Conservation (phyloP, 108 stramenopile species). For the Schizochytrium sp. region DNA sequence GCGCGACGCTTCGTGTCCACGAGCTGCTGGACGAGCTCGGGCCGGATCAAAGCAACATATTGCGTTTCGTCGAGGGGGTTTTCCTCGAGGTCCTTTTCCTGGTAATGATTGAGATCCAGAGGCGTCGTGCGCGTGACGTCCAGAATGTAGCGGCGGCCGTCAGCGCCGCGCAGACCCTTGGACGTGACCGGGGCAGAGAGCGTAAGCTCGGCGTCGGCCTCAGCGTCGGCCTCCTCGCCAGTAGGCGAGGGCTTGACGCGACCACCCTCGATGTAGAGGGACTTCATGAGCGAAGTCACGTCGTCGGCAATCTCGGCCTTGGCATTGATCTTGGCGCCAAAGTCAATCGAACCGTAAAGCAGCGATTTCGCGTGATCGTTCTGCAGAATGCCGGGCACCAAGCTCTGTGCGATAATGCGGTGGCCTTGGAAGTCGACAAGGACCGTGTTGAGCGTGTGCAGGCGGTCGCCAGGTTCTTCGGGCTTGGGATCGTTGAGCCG, state of each 20-base stretch:
- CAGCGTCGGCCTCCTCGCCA: conserved; percentile 28
- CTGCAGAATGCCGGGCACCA: conserved; percentile 74
- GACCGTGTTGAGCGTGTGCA: conserved; percentile 82
- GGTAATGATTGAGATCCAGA: conserved; percentile 87
- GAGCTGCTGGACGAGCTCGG: conserved; percentile 66
- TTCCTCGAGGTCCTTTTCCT: conserved; percentile 60
- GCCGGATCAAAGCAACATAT: conserved; percentile 61
- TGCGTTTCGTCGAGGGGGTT: conserved; percentile 25
- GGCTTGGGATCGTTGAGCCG: background rate
- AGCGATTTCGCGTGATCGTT: conserved; percentile 74
- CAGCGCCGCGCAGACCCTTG: conserved; percentile 81
- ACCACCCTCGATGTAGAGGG: conserved; percentile 7
- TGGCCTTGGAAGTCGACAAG: conserved; percentile 75
- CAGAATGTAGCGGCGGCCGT: conserved; percentile 76
- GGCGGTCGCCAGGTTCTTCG: background rate
- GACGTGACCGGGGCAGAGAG: conserved; percentile 73
- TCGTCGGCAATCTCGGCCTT: conserved; percentile 66
- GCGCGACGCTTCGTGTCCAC: conserved; percentile 50
- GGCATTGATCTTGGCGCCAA: conserved; percentile 52
- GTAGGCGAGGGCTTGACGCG: background rate
- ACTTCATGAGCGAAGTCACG: conserved; percentile 26
- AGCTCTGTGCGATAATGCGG: conserved; percentile 73
- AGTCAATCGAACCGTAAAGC: conserved; percentile 78
- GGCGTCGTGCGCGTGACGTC: conserved; percentile 82
- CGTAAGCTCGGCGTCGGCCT: conserved; percentile 27